Evolutionary conservation across 2,329 filamentous ascomycete genomes (phyloP).

Genomic region (Chrysosporium queenslandicum): DNA sequence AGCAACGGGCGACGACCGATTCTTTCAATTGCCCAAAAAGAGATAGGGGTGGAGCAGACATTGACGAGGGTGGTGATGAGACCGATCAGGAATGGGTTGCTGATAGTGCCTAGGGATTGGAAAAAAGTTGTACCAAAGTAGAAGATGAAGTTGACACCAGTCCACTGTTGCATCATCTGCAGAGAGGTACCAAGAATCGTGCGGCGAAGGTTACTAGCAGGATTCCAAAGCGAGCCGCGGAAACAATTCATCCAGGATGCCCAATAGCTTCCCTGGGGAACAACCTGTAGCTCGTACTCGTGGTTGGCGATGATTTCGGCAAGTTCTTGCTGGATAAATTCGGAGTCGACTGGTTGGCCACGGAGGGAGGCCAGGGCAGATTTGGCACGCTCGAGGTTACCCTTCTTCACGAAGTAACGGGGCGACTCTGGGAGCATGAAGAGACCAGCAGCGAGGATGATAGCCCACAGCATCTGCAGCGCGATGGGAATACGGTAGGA

Average conservation of each 20-base stretch:
- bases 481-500: constrained; percentile 73
- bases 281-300: constrained; percentile 65
- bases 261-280: constrained; percentile 56
- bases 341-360: constrained; percentile 61
- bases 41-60: constrained; percentile 72
- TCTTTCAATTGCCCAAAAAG: constrained; percentile 76
- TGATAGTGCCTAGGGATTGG: constrained; percentile 62
- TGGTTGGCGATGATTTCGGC: constrained; percentile 83
- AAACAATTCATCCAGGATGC: constrained; percentile 59
- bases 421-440: constrained; percentile 74
- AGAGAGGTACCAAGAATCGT: constrained; percentile 62
- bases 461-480: constrained; percentile 69
- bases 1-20: constrained; percentile 73
- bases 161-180: constrained; percentile 74
- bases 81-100: constrained; percentile 70
- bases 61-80: constrained; percentile 84
- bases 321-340: constrained; percentile 68
- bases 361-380: constrained; percentile 56
- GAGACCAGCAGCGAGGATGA: constrained; percentile 63
- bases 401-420: constrained; percentile 74
- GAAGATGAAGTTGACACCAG: constrained; percentile 89
- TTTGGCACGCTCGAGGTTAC: constrained; percentile 56
- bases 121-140: constrained; percentile 78
- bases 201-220: constrained; percentile 51
- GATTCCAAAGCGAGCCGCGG: constrained; percentile 44